These are phyloP conservation scores for Beauveria rudraprayagi DNA, from an alignment of 2,329 filamentous ascomycete species.

Conservation along the genomic window DNA sequence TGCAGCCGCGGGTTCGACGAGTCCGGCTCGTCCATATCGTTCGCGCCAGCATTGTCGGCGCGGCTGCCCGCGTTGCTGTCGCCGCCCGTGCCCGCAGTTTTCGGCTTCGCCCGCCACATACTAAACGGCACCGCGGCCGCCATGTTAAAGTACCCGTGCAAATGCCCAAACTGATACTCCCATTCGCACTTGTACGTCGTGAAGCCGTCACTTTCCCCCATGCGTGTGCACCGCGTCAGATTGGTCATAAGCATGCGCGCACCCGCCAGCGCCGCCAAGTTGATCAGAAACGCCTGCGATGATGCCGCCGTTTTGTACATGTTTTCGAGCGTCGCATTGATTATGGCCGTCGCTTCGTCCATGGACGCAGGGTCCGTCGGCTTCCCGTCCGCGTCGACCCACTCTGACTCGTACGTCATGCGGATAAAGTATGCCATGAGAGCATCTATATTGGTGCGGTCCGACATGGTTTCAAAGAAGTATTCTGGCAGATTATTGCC, in stretches of 20 bases:
- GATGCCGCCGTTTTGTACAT: constrained; percentile 42
- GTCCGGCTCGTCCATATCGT: neutral
- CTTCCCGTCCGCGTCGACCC: constrained; percentile 41
- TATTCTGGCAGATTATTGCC: constrained; percentile 18
- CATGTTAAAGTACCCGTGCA: constrained; percentile 46
- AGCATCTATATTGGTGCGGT: constrained; percentile 49
- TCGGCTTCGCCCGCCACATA: constrained; percentile 31
- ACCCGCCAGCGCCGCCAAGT: constrained; percentile 49
- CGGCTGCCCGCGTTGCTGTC: constrained; percentile 11
- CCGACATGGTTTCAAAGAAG: constrained; percentile 29
- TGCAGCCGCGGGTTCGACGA: constrained; percentile 16
- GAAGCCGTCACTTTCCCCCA: constrained; percentile 33
- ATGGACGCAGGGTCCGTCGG: constrained; percentile 35
- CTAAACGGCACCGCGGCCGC: constrained; percentile 37
- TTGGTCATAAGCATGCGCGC: constrained; percentile 41
- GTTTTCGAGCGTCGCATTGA: constrained; percentile 44
- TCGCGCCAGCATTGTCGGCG: constrained; percentile 13
- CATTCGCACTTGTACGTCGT: constrained; percentile 45
- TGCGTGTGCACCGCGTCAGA: constrained; percentile 32
- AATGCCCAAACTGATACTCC: constrained; percentile 47
- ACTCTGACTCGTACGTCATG: constrained; percentile 40
- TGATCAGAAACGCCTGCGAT: constrained; percentile 50
- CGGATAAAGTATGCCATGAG: constrained; percentile 48
- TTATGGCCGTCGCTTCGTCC: constrained; percentile 47
- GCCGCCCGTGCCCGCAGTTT: constrained; percentile 11